Conservation (phyloP, 495 filamentous ascomycete species). For the Xanthoparmelia taractica region DNA sequence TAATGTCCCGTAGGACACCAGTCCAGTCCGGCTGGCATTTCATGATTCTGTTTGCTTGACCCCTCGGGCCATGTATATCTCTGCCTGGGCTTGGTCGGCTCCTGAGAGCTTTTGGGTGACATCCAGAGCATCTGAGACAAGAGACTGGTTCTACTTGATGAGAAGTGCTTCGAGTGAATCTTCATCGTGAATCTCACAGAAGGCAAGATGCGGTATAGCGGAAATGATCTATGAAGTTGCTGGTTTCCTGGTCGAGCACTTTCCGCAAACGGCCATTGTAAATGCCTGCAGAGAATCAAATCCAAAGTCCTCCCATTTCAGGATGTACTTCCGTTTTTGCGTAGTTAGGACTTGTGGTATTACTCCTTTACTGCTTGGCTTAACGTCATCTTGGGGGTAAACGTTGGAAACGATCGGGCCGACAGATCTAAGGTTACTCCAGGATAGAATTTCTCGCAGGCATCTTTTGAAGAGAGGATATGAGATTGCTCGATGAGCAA, state of each 20-base stretch:
- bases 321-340: not conserved
- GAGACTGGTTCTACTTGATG: slow-evolving; percentile 15
- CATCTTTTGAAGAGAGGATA: not conserved
- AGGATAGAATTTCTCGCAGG: not conserved
- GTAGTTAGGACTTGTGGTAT: not conserved
- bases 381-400: not conserved
- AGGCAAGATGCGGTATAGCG: slow-evolving; percentile 1
- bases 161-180: slow-evolving; percentile 16
- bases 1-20: not conserved
- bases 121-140: slow-evolving; percentile 14
- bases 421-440: not conserved
- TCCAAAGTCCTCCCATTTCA: slow-evolving; percentile 6
- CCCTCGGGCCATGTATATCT: slow-evolving; percentile 17
- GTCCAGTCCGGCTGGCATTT: slow-evolving; percentile 10
- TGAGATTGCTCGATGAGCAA: not conserved
- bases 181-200: slow-evolving; percentile 15
- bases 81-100: not conserved
- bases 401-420: not conserved
- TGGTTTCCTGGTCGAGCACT: not conserved
- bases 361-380: not conserved
- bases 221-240: slow-evolving; percentile 8
- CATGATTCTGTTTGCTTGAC: slow-evolving; percentile 2
- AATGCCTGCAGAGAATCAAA: slow-evolving; percentile 4
- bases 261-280: slow-evolving; percentile 2
- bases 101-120: slow-evolving; percentile 3